Evolutionary conservation across 352 stramenopile genomes (phyloP).

Genomic region (Halophytophthora polymorphica): DNA sequence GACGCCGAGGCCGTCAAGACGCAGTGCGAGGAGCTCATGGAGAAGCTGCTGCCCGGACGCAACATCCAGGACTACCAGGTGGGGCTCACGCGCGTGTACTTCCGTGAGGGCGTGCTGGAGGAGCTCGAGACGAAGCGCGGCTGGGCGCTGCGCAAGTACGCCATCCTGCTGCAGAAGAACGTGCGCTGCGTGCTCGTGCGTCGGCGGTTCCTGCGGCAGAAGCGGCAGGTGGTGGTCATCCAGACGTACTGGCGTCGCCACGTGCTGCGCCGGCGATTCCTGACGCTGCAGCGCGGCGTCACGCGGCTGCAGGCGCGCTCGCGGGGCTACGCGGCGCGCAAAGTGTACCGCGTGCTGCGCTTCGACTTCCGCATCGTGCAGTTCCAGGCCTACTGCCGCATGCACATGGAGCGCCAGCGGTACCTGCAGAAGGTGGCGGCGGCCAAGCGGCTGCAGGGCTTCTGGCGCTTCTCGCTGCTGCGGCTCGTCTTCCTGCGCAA

Average conservation of each 20-base stretch:
- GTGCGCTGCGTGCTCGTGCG: constrained; percentile 64
- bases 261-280: constrained; percentile 54
- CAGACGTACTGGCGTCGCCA: constrained; percentile 80
- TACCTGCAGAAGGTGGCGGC: constrained; percentile 56
- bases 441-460: constrained; percentile 61
- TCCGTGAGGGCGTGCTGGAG: constrained; percentile 82
- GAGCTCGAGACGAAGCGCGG: constrained; percentile 72
- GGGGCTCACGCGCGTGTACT: constrained; percentile 83
- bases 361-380: constrained; percentile 76
- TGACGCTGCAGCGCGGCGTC: constrained; percentile 43
- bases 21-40: constrained; percentile 70
- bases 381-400: constrained; percentile 69
- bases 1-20: constrained; percentile 50
- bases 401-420: constrained; percentile 42
- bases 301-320: constrained; percentile 58
- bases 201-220: constrained; percentile 46
- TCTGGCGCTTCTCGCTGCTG: constrained; percentile 74
- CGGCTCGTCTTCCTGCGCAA: constrained; percentile 72
- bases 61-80: constrained; percentile 87
- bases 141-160: constrained; percentile 67
- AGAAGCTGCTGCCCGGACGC: constrained; percentile 54
- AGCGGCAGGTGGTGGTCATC: constrained; percentile 44
- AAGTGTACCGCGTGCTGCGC: constrained; percentile 64
- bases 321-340: constrained; percentile 57
- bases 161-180: constrained; percentile 72